Conservation (phyloP, 169 alveolate genomes). For the Toxoplasma gondii region DNA sequence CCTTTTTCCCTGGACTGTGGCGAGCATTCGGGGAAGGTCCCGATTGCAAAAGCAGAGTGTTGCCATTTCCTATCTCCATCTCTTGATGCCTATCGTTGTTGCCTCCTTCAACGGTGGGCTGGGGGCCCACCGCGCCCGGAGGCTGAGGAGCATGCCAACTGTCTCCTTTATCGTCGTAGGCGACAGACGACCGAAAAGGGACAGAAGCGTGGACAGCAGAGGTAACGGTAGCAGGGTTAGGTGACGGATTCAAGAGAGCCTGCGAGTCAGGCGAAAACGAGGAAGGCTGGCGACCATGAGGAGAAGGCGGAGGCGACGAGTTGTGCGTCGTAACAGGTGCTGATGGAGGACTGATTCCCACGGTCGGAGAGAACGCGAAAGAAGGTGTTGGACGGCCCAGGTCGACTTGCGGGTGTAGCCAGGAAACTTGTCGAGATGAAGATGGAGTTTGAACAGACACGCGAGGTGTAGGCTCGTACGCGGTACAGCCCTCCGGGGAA, state of each 20-base stretch:
- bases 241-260: too few relatives aligned
- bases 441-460: neutral
- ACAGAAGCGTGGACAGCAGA: too few relatives aligned
- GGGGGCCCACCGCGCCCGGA: too few relatives aligned
- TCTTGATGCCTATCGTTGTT: too few relatives aligned
- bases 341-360: neutral
- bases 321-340: neutral
- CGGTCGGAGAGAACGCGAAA: neutral
- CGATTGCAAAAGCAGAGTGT: too few relatives aligned
- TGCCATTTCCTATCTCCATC: too few relatives aligned
- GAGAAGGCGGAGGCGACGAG: neutral
- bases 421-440: neutral
- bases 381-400: neutral
- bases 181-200: too few relatives aligned
- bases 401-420: neutral
- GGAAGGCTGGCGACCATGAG: neutral
- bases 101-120: too few relatives aligned
- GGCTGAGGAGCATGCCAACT: too few relatives aligned
- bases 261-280: neutral
- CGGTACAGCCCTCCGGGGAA: neutral
- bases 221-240: too few relatives aligned
- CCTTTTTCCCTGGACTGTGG: neutral
- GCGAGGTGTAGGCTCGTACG: neutral
- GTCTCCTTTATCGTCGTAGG: too few relatives aligned
- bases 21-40: too few relatives aligned